Base-by-base conservation (phyloP, 2,329 filamentous ascomycete species). In the Fusarium subglutinans region DNA sequence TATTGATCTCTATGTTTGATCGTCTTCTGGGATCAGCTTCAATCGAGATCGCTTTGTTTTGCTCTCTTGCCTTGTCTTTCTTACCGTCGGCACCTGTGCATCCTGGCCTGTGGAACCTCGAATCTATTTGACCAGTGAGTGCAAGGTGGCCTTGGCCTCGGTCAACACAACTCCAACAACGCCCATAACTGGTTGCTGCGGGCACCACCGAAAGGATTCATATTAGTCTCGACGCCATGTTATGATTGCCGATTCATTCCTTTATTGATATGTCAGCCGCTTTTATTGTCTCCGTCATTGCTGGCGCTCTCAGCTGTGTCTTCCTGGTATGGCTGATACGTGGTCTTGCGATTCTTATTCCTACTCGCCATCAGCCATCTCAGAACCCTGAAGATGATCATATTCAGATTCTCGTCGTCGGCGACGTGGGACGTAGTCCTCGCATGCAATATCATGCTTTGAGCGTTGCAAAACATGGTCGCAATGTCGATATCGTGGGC, bases 381-480 rank as follows among this genome's bases (percentile, higher is more conserved):
- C 75, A 76, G 66, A 78, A 79, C 18, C 80, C 80, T 43, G 76
- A 81, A 28, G 81, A 85, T 73, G 83, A 86, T 47, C 84, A 84
- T 69, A 80, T 96, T 48, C 94, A 98, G 82, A 90, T 99, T 59
- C 88, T 99, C 22, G 96, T 99, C 24, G 89, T 99, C 35, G 96
- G 96, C 50, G 96, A 99, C 80, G 95, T 99, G 81, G 96, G 96
- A 44, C 91, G 95, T 51, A 98, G 96, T 81, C 96, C 96, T 56
- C 94, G 96, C 64, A 99, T 99, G 96, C 95, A 98, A 80, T 98
- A 99, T 79, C 96, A 99, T 88, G 96, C 96, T 26, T 86, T 98
- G 76, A 98, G 96, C 81, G 91, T 98, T 78, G 94, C 94, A 45
- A 93, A 92, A 78, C 91, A 95, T 79, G 94, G 94, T 30, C 92